These are phyloP conservation scores for Clavispora phyllophila DNA, from an alignment of 805 yeast genomes.

Conservation along the genomic window DNA sequence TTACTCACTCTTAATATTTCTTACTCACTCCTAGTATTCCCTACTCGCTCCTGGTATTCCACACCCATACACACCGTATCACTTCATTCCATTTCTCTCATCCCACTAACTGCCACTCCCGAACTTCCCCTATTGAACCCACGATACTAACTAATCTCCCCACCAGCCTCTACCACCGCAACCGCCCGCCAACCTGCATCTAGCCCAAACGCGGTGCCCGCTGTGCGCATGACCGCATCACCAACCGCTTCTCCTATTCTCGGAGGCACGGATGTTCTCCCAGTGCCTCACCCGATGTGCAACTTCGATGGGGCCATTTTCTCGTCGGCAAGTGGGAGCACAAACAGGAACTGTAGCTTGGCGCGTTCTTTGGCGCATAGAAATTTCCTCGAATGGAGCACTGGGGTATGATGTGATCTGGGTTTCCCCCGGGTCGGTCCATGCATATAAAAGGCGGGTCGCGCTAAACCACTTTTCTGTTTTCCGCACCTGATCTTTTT, in stretches of 20 bases:
- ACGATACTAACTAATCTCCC: no score
- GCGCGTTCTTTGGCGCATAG: not conserved
- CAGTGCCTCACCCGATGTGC: not conserved
- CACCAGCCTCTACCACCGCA: no score
- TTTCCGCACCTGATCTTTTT: not conserved
- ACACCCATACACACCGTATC: no score
- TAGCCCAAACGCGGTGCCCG: not conserved
- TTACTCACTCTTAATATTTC: no score
- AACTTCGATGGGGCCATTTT: not conserved
- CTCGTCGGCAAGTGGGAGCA: not conserved
- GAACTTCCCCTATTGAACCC: no score
- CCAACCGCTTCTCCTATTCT: not conserved
- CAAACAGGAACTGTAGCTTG: no score
- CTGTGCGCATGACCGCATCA: not conserved
- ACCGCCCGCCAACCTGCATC: no score
- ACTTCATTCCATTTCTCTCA: no score
- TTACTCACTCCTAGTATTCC: no score
- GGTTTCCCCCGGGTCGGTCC: not conserved
- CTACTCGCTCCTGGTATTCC: no score
- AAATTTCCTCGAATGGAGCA: not conserved
- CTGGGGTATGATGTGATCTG: not conserved
- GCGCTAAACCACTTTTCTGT: not conserved
- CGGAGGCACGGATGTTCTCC: not conserved
- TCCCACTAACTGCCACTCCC: no score
- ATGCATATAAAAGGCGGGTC: not conserved